These are phyloP conservation scores for Thalassiosira delicatula DNA, from an alignment of 352 stramenopile genomes.

Conservation along the genomic window DNA sequence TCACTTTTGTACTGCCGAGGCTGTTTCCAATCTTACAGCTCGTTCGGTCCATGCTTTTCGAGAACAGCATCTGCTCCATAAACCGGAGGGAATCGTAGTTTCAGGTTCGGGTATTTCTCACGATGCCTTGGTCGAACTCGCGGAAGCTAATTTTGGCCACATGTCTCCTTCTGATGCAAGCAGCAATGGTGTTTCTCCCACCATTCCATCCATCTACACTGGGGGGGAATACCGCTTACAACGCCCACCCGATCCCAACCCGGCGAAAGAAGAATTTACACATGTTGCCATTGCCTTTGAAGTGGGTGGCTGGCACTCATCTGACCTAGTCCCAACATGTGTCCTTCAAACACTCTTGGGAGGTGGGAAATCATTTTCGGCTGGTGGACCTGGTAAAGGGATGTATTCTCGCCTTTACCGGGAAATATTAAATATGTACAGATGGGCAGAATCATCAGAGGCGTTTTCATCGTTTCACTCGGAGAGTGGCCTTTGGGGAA, in stretches of 20 bases:
- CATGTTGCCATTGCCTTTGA: constrained; percentile 94
- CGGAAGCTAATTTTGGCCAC: constrained; percentile 89
- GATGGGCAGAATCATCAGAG: constrained; percentile 97
- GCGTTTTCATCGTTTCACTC: constrained; percentile 95
- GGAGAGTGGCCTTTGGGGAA: constrained; percentile 93
- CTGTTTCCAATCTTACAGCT: constrained; percentile 63
- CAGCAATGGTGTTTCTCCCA: constrained; percentile 15
- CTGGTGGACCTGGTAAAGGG: too few species aligned
- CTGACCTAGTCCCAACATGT: constrained; percentile 94
- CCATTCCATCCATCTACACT: constrained; percentile 69
- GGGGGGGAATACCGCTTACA: constrained; percentile 68
- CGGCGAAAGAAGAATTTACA: constrained; percentile 75
- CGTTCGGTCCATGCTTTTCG: constrained; percentile 87
- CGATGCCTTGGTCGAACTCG: constrained; percentile 89
- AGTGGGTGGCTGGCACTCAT: constrained; percentile 94
- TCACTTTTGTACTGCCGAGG: constrained; percentile 75
- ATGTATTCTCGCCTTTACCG: constrained; percentile 98
- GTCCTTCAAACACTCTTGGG: constrained; percentile 97
- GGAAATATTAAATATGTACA: constrained; percentile 96
- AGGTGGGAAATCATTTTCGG: constrained; percentile 97
- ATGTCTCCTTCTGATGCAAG: constrained; percentile 29
- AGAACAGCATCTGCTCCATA: constrained; percentile 63
- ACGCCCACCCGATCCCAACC: constrained; percentile 47
- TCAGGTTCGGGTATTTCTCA: constrained; percentile 94
- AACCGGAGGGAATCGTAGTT: constrained; percentile 73